Conservation (phyloP, 257 asterid genomes). For the Asclepias syriaca region DNA sequence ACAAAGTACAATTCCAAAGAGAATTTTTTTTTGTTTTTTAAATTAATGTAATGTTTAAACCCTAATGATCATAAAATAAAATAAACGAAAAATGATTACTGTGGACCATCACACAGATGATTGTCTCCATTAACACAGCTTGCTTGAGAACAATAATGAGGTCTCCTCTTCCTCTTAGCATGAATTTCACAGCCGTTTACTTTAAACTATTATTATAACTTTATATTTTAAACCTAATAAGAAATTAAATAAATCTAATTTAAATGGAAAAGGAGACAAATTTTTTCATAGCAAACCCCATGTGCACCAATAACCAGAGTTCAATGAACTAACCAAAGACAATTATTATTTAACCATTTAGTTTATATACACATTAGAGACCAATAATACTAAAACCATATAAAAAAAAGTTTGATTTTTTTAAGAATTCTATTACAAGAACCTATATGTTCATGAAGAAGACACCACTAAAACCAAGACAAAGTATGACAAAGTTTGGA, state of each 20-base stretch:
- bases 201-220: background rate
- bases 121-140: background rate
- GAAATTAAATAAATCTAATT: background rate
- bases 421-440: too few relatives aligned
- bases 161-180: background rate
- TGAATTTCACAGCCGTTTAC: slow-evolving; percentile 9
- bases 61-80: too few relatives aligned
- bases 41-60: background rate
- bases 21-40: background rate
- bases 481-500: background rate
- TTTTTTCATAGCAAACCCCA: slow-evolving; percentile 10
- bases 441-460: too few relatives aligned
- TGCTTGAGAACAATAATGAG: background rate
- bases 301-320: slow-evolving; percentile 17
- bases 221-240: background rate
- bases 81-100: background rate
- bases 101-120: background rate
- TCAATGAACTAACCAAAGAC: slow-evolving; percentile 18
- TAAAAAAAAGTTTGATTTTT: too few relatives aligned
- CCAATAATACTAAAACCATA: too few relatives aligned
- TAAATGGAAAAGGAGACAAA: too few relatives aligned
- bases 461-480: background rate
- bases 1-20: background rate
- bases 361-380: too few relatives aligned
- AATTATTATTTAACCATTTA: background rate